Percentiles rank a stretch among this genome's conserved stretches.
These are phyloP conservation scores for Thielaviopsis punctulata DNA, from an alignment of 2,329 filamentous ascomycete genomes.

Conservation along the genomic window DNA sequence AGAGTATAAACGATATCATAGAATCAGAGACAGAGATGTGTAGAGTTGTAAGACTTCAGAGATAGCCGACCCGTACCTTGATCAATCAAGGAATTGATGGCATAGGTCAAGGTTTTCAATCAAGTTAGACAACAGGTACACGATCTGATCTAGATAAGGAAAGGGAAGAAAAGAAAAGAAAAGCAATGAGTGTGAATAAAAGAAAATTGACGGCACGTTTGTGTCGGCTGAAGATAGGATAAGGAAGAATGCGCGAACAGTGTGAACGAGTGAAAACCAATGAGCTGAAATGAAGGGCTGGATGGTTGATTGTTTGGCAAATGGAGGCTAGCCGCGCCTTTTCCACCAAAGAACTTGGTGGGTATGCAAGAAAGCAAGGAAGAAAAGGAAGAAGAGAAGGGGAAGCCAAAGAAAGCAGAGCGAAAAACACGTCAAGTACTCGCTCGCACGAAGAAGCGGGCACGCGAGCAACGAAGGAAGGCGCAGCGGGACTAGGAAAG, in stretches of 20 bases:
- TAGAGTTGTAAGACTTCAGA: background rate
- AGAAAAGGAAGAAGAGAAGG: background rate
- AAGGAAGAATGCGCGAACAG: background rate
- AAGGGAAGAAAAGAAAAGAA: background rate
- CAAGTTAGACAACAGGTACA: background rate
- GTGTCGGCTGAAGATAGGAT: background rate
- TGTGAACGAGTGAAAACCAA: background rate
- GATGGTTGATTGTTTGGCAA: no score
- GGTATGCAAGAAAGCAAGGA: background rate
- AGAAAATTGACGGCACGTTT: background rate
- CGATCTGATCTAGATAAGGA: background rate
- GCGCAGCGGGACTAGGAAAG: no score
- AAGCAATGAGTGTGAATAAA: no score
- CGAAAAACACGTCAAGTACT: no score
- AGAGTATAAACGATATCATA: background rate
- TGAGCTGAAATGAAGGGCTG: background rate
- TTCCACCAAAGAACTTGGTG: background rate
- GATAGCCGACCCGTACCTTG: background rate
- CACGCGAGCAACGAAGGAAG: background rate
- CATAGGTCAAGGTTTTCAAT: background rate
- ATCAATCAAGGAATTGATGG: background rate
- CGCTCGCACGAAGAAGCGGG: background rate
- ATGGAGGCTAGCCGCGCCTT: background rate
- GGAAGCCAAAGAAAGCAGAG: background rate
- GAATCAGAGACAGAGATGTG: background rate